A percentile compares a stretch with the other conserved stretches of the same genome.
Conservation (phyloP, 129 eudicot species). For the Solidago caesia region DNA sequence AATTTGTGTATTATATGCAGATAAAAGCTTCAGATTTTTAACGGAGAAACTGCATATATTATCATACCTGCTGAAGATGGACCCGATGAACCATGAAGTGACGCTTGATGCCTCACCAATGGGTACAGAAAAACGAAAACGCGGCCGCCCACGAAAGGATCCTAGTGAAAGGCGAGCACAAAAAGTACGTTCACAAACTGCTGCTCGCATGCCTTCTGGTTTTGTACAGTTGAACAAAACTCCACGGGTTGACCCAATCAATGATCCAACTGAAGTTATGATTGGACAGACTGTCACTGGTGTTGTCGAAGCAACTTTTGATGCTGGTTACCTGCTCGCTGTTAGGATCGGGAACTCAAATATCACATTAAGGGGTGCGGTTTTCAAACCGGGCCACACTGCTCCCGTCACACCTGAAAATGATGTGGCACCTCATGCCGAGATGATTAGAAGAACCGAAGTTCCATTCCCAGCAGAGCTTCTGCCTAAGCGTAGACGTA, state of each 20-base stretch:
- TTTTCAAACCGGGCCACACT: slow-evolving; percentile 85
- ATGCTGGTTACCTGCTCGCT: slow-evolving; percentile 76
- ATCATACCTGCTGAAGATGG: slow-evolving; percentile 42
- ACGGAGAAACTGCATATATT: slow-evolving; percentile 12
- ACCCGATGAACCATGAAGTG: slow-evolving; percentile 42
- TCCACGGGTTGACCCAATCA: slow-evolving; percentile 32
- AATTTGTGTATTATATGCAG: slow-evolving; percentile 16
- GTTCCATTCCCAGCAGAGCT: slow-evolving; percentile 44
- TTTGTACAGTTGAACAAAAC: slow-evolving; percentile 37
- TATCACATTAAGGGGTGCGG: slow-evolving; percentile 70
- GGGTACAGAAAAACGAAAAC: slow-evolving; percentile 57
- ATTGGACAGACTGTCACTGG: slow-evolving; percentile 79
- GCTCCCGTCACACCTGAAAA: slow-evolving; percentile 80
- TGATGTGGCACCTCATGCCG: slow-evolving; percentile 82
- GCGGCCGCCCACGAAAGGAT: slow-evolving; percentile 90
- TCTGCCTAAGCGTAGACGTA: slow-evolving; percentile 32
- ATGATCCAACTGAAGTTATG: slow-evolving; percentile 42
- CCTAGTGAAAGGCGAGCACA: slow-evolving; percentile 44
- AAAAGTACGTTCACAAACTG: slow-evolving; percentile 30
- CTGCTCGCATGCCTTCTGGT: slow-evolving; percentile 54
- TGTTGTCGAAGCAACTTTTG: slow-evolving; percentile 78
- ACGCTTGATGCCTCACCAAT: slow-evolving; percentile 34
- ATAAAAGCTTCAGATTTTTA: slow-evolving; percentile 13
- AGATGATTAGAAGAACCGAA: slow-evolving; percentile 61
- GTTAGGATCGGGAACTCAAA: slow-evolving; percentile 79